phyloP scores from a whole-genome alignment of 1,284 basidiomycete species.

The Rhodotorula sp. region DNA sequence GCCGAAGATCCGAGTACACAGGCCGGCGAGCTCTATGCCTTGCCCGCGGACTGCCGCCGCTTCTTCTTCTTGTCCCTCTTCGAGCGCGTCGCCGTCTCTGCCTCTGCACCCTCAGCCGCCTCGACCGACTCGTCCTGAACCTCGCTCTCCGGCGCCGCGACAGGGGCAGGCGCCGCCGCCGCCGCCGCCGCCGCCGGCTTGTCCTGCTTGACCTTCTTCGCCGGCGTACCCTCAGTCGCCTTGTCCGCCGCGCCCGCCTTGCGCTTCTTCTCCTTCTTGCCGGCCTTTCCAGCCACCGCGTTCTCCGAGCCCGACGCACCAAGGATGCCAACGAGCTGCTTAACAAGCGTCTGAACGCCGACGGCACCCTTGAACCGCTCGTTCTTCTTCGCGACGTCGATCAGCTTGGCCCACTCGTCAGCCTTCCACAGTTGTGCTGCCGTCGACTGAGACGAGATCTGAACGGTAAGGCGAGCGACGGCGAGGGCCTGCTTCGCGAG shows the following conservation, averaged over 20 bases:
- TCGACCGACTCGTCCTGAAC: slow-evolving; percentile 24
- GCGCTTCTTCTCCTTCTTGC: slow-evolving; percentile 36
- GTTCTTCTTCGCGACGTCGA: slow-evolving; percentile 8
- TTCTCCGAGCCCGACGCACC: slow-evolving; percentile 1
- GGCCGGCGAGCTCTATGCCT: not conserved
- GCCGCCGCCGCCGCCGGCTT: not conserved
- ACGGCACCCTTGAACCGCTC: slow-evolving; percentile 37
- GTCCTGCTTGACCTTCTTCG: slow-evolving; percentile 24
- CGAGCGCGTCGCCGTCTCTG: slow-evolving; percentile 7
- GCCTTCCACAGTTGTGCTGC: slow-evolving; percentile 11
- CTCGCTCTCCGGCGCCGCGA: slow-evolving; percentile 11
- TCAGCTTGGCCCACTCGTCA: slow-evolving; percentile 14
- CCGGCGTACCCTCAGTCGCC: slow-evolving; percentile 2
- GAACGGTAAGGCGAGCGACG: slow-evolving; percentile 64
- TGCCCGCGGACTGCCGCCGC: slow-evolving; percentile 23
- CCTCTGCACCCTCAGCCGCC: slow-evolving; percentile 15
- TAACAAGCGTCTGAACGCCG: slow-evolving; percentile 25
- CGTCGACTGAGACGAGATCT: slow-evolving; percentile 22
- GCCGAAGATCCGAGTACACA: no score
- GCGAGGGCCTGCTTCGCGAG: slow-evolving; percentile 70
- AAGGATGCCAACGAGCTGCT: slow-evolving; percentile 32
- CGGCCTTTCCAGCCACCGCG: not conserved
- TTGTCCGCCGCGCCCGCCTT: slow-evolving; percentile 3
- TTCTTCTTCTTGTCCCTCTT: slow-evolving; percentile 26
- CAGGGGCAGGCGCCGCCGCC: not conserved